These are phyloP conservation scores for Amphibolis antarctica DNA, from an alignment of 106 monocot species.

Conservation along the genomic window DNA sequence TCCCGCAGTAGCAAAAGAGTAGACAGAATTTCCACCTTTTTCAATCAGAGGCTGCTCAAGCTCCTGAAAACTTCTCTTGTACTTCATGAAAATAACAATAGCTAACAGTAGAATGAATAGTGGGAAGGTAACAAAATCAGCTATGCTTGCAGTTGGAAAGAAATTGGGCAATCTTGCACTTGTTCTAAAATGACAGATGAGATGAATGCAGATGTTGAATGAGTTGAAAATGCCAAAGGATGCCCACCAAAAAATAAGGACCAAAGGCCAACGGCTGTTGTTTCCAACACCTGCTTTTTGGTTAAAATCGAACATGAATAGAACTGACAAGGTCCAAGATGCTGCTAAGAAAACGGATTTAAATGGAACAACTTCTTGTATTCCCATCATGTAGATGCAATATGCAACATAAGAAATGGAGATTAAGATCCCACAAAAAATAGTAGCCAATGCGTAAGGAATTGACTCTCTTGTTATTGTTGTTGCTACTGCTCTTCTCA, in stretches of 20 bases:
- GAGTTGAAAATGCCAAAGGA: conserved; percentile 22
- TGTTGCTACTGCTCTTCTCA: background rate
- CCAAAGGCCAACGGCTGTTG: conserved; percentile 29
- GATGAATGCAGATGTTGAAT: conserved; percentile 5
- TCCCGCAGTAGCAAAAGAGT: conserved; percentile 29
- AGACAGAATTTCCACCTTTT: background rate
- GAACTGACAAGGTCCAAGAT: conserved; percentile 29
- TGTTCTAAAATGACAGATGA: conserved; percentile 1
- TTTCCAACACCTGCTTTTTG: conserved; percentile 7
- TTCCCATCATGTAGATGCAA: conserved; percentile 15
- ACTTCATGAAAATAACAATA: conserved; percentile 2
- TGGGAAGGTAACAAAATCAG: conserved; percentile 23
- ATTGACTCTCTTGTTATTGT: background rate
- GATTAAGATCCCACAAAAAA: conserved; percentile 12
- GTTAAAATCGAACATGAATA: conserved; percentile 23
- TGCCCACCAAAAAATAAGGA: conserved; percentile 46
- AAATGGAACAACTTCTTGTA: conserved; percentile 6
- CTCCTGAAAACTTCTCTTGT: background rate
- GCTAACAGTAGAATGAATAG: conserved; percentile 17
- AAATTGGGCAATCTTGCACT: conserved; percentile 5
- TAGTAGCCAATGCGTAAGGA: conserved; percentile 1
- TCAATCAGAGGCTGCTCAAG: conserved; percentile 30
- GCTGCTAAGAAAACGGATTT: conserved; percentile 2
- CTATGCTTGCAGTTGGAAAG: conserved; percentile 3
- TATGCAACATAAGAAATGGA: conserved; percentile 25